Evolutionary conservation across 202 grass and related monocot species (phyloP), one percentile per base, ranked within the genome.

Genomic region (Dendrocalamus latiflorus): DNA sequence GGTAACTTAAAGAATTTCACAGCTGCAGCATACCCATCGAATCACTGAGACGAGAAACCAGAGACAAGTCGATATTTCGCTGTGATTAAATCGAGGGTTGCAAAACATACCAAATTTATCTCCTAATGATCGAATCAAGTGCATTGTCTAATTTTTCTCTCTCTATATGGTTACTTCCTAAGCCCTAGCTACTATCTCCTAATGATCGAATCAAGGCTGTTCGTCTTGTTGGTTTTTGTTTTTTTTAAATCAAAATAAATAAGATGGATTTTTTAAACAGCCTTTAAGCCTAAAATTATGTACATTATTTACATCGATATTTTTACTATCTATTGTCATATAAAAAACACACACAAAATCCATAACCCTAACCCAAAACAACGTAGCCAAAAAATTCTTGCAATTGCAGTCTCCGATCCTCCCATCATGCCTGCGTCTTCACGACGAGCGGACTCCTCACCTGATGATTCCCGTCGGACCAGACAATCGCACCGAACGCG

Each of bases 371-470:
- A 34, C 33, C 33, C 4, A 34, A 34, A 34, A 34, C 28, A 34
- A 34, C 33, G 0, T 34, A 21, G 10, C 65, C 24, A 15, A 58
- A 25, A 11, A 9, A 36, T 33, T 5, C 41, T 59, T 4, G 34
- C 47, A 34, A 34, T 34, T 34, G 33, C 33, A 9, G n/a, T 42
- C 62, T 26, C 45, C 28, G 51, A 26, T 4, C 41, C 25, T 54
- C 70, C 54, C 43, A 1, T 24, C 53, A 50, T 50, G 49, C 20
- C 13, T 44, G 36, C 22, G 81, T 72, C 62, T 84, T 91, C 42
- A 98, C 89, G 0, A 88, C 89, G 28, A 98, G 85, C 1, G 90
- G 90, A 42, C 79, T 98, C 70, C 92, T 84, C 45, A 98, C 95
- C 65, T 59, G 49, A 72, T 98, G 95, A 12, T 25, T 93, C 22